Base-by-base conservation (phyloP, 352 stramenopile genomes). In the Pythium vanterpoolii region DNA sequence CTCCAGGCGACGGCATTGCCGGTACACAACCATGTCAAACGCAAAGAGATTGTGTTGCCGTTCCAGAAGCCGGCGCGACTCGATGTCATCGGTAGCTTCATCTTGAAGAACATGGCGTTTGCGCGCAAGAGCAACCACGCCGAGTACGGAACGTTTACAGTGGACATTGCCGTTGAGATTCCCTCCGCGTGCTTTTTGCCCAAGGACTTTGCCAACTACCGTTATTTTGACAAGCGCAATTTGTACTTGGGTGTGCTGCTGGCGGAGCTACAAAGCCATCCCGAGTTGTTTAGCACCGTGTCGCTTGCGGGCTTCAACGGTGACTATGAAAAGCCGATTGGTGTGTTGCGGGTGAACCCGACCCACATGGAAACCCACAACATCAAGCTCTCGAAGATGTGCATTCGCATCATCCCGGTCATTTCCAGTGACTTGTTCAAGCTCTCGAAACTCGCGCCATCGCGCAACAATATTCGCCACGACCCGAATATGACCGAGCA, bases 161-260 rank as follows among this genome's bases (percentile, higher is more conserved):
- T 97, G 31, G 88, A 97, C 56, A 38, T 97, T 16, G 76, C 87
- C 0, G 71, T 96, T 14, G 76, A 91, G 63, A 96, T 97, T 61
- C 89, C 89, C 0, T 47, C 64, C 7, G 63, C 57, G 7, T 96
- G 88, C 68, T 93, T 97, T 59, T 40, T 95, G 19, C 83, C 84
- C 10, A 95, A 96, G 63, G 89, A 97, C 60, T 93, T 94, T 63
- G 67, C 83, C 43, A 96, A 96, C 72, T 95, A 94, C 69, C 72
- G 85, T 24, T 96, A 96, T 63, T 77, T 87, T 5, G 88, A 96
- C 76, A 96, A 96, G 70, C 76, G 88, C 30, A 91, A 87, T 50
- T 49, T 96, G 60, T 96, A 96, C 56, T 62, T 96, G 0, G 87
- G 81, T 4, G 78, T 96, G 19, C 38, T 97, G 23, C 73, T 77